phyloP scores from a whole-genome alignment of 1,139 yeast species.

The Meyerozyma guilliermondii region DNA sequence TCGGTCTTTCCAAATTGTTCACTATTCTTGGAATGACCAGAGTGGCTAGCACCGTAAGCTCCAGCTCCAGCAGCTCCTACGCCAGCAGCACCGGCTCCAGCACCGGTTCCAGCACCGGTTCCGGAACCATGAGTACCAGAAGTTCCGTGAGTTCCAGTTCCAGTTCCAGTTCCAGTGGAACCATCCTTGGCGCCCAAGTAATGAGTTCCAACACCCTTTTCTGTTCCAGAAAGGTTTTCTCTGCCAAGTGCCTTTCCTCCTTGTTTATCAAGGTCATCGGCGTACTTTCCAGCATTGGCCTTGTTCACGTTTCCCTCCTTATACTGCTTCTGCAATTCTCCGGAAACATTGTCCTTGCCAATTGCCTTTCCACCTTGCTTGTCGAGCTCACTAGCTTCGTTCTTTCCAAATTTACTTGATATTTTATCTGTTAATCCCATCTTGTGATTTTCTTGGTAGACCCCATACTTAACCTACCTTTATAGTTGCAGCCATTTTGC shows the following conservation, averaged over 20 bases:
- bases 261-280: slow-evolving; percentile 17
- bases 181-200: slow-evolving; percentile 13
- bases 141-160: slow-evolving; percentile 6
- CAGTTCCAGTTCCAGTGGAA: slow-evolving; percentile 5
- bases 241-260: slow-evolving; percentile 25
- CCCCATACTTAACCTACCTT: not conserved
- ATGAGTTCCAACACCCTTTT: slow-evolving; percentile 25
- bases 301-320: too few relatives aligned
- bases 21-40: not conserved
- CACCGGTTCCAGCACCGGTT: slow-evolving; percentile 6
- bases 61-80: slow-evolving; percentile 4
- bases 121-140: slow-evolving; percentile 9
- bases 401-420: slow-evolving; percentile 24
- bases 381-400: slow-evolving; percentile 16
- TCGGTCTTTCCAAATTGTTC: slow-evolving; percentile 1
- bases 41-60: slow-evolving; percentile 3
- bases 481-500: slow-evolving; percentile 1
- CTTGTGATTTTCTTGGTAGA: slow-evolving; percentile 4
- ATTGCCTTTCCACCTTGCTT: slow-evolving; percentile 22
- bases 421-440: slow-evolving; percentile 37
- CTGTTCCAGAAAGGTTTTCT: slow-evolving; percentile 26
- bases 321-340: slow-evolving; percentile 6
- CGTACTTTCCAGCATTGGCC: not conserved
- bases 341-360: slow-evolving; percentile 27
- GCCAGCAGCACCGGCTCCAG: slow-evolving; percentile 9